Evolutionary conservation across 192 early-diverging fungal genomes (phyloP), one percentile per base, ranked within the genome.

Genomic region (Coemansia biformis): DNA sequence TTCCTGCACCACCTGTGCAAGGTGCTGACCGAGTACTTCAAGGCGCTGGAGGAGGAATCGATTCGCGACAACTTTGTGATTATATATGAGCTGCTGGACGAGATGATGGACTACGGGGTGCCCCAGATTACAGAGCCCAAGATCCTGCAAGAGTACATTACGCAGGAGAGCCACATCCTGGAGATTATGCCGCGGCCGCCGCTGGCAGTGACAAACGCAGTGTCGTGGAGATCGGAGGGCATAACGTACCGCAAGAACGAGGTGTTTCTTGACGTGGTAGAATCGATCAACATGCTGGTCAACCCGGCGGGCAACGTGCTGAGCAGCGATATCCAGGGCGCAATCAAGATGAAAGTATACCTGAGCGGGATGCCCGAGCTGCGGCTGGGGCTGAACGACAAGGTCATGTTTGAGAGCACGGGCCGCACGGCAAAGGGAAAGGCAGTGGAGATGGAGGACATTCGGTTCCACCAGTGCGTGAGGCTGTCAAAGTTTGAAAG

Each of bases 21-120:
- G 72, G 89, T 99, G 26, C 89, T 95, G 65, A 85, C 85, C 34
- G 93, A 97, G 60, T 87, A 98, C 80, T 91, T 91, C 63, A 89
- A 89, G 53, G 82, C 86, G 32, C 71, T 91, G 32, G 89, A 91
- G 59, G 89, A 91, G 46, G 89, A 91, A 59, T 90, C 89, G 26
- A 90, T 91, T 63, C 73, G 88, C 37, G 88, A 91, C 60, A 91
- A 91, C 58, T 91, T 91, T 82, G 89, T 91, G 6, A 87, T 91
- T 45, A 87, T 91, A 46, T 91, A 91, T 49, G 89, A 91, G 66
- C 67, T 91, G 12, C 66, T 91, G 60, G 89, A 91, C 69, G 89
- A 91, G 60, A 91, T 91, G 85, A 90, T 91, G 88, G 89, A 91
- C 62, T 91, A 89, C 53, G 89, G 89, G 8, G 82, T 89, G 52